phyloP scores from a whole-genome alignment of 441 rosid species.

The Kokia cookei region DNA sequence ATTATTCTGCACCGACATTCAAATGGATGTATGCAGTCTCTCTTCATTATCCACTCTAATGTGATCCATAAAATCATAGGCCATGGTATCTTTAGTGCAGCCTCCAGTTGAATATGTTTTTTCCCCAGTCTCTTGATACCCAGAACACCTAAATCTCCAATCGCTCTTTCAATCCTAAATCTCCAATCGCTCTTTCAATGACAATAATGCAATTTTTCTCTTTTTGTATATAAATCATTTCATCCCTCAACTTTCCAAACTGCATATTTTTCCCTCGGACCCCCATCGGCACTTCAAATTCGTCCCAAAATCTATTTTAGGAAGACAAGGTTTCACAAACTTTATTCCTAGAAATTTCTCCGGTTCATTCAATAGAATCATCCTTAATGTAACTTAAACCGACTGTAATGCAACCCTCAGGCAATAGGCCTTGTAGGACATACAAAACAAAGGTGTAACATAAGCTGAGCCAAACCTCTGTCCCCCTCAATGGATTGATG shows the following conservation, averaged over 20 bases:
- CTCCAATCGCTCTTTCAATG: neutral
- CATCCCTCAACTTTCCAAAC: neutral
- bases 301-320: neutral
- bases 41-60: neutral
- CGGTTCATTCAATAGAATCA: neutral
- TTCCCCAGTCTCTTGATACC: neutral
- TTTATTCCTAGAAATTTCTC: neutral
- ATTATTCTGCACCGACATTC: neutral
- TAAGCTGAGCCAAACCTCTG: neutral
- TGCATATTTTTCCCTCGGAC: neutral
- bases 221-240: neutral
- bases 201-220: neutral
- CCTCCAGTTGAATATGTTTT: neutral
- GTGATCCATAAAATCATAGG: neutral
- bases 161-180: neutral
- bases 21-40: neutral
- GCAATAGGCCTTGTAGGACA: neutral
- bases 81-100: neutral
- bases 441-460: neutral
- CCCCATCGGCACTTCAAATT: neutral
- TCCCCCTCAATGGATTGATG: neutral
- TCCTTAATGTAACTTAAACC: neutral
- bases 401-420: neutral
- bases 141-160: neutral
- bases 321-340: neutral